These are phyloP conservation scores for Colletotrichum limetticola DNA, from an alignment of 2,329 filamentous ascomycete species.

Conservation along the genomic window DNA sequence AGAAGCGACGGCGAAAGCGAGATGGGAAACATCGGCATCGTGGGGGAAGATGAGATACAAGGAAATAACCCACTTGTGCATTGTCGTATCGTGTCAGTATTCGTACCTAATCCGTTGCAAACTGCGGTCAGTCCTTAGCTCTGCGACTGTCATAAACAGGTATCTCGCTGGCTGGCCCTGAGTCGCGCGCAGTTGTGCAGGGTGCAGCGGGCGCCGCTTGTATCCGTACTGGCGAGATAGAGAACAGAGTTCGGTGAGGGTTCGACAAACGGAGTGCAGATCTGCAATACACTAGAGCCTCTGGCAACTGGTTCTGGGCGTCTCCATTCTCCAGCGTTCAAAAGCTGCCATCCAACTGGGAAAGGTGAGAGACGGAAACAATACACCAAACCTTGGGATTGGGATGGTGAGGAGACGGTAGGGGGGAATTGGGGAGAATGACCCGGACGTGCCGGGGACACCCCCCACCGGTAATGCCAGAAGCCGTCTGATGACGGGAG, in stretches of 20 bases:
- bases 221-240: background rate
- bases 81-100: background rate
- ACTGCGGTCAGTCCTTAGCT: too few relatives aligned
- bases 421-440: background rate
- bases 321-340: background rate
- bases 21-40: background rate
- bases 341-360: background rate
- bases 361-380: slow-evolving; percentile 9
- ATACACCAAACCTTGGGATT: background rate
- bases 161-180: too few relatives aligned
- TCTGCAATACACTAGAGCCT: slow-evolving; percentile 13
- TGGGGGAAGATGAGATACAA: background rate
- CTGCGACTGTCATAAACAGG: too few relatives aligned
- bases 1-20: slow-evolving; percentile 1
- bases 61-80: background rate
- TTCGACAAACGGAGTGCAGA: slow-evolving; percentile 1
- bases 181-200: background rate
- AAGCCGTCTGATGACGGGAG: slow-evolving; percentile 32
- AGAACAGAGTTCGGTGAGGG: background rate
- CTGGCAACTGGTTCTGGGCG: background rate
- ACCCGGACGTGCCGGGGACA: background rate
- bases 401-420: background rate
- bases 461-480: slow-evolving; percentile 7
- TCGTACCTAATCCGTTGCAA: background rate
- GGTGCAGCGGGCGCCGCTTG: background rate